Evolutionary conservation across 345 rosid species (phyloP), one percentile per base, ranked within the genome.

Genomic region (Pugionium dolabratum): DNA sequence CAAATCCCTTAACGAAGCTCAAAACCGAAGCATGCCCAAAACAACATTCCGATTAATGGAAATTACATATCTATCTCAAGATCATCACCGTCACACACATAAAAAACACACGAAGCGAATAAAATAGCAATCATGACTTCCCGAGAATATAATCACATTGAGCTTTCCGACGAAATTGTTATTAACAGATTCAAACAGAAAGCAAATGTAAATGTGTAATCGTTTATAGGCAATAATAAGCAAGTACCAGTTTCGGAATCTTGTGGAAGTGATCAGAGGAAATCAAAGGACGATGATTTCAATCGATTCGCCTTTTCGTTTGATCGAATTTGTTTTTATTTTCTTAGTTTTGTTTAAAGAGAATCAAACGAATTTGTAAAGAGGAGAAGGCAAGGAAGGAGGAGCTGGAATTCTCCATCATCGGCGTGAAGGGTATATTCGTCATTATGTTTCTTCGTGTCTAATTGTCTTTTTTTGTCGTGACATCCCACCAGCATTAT

Each of bases 371-470:
- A 41, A 61, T 18, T 52, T 39, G 53, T 2, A 18, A 54, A 44
- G 43, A 42, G 42, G 9, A 5, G 6, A 39, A 47, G 57, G 61
- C 60, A 53, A 60, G 26, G 54, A 40, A 33, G 40, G 50, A 70
- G 5, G 57, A 72, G 60, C 62, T 62, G 44, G 58, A 49, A 71
- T 47, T 60, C 62, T 59, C 4, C n/a, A 41, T 9, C 50, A 61
- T 75, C 70, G 57, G 50, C 45, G 46, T 64, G 9, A 48, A 59
- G 81, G 84, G 66, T 36, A 74, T 11, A 9, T 59, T 59, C 18
- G 82, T 79, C 65, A 74, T 60, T 78, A 9, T 10, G 4, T 44
- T 4, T 34, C 46, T 60, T 39, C 54, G 7, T 42, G 50, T 48
- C 50, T 26, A 60, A 34, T 59, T 28, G 34, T 33, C 33, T 9